Conservation (phyloP, 257 asterid genomes). For the Hygrophila difformis region DNA sequence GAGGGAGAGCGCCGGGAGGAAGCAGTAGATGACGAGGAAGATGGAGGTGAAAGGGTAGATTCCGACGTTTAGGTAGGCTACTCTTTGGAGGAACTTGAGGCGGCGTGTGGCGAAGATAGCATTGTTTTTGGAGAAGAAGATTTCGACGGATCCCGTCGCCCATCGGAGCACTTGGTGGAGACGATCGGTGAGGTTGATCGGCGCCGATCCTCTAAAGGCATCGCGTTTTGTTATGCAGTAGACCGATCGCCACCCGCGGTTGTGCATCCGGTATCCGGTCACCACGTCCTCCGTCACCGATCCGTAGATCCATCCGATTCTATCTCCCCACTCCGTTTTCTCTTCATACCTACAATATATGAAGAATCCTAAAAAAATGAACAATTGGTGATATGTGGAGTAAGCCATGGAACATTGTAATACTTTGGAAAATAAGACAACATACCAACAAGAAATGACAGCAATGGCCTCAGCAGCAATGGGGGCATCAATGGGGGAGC, state of each 20-base stretch:
- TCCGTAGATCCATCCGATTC: conserved; percentile 95
- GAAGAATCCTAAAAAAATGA: not conserved
- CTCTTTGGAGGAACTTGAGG: conserved; percentile 81
- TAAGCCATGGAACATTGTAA: too few relatives aligned
- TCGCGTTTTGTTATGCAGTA: conserved; percentile 94
- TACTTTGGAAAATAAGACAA: too few relatives aligned
- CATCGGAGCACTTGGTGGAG: conserved; percentile 97
- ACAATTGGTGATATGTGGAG: too few relatives aligned
- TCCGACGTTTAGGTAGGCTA: conserved; percentile 92
- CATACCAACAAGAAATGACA: conserved; percentile 90
- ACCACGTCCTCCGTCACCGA: conserved; percentile 97
- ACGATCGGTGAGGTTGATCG: conserved; percentile 87
- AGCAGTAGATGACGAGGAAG: conserved; percentile 73
- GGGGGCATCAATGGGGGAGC: conserved; percentile 85
- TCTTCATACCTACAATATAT: conserved; percentile 69
- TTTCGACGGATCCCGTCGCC: conserved; percentile 98
- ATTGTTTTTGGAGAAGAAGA: conserved; percentile 85
- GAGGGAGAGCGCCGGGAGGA: conserved; percentile 87
- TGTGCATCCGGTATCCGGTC: conserved; percentile 98
- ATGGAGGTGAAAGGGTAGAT: conserved; percentile 92
- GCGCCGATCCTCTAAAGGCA: conserved; percentile 90
- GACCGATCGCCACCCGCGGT: conserved; percentile 94
- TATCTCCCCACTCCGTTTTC: conserved; percentile 96
- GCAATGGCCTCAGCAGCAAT: conserved; percentile 98
- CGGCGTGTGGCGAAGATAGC: conserved; percentile 68